A percentile compares a stretch with the other conserved stretches of the same genome.
These are phyloP conservation scores for Simplicillium sp. DNA, from an alignment of 2,329 filamentous ascomycete species.

Conservation along the genomic window DNA sequence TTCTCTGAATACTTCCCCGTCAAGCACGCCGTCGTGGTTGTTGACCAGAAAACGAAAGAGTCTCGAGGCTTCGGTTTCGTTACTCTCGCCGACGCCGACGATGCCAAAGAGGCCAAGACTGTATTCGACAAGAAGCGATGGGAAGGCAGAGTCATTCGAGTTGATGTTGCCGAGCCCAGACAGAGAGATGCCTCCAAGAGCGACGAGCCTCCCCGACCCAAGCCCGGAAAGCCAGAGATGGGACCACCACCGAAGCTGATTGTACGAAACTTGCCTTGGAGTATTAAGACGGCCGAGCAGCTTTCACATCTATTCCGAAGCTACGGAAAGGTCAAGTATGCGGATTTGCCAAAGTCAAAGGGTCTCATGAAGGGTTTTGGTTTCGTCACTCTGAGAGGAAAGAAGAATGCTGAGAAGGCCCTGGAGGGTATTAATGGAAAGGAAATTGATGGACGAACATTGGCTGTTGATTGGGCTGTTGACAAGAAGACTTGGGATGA, in stretches of 20 bases:
- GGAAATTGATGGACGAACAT: conserved; percentile 72
- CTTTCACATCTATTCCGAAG: conserved; percentile 70
- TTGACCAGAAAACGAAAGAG: conserved; percentile 74
- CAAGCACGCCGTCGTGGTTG: conserved; percentile 90
- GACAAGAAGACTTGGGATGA: conserved; percentile 81
- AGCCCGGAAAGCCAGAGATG: conserved; percentile 47
- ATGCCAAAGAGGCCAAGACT: conserved; percentile 71
- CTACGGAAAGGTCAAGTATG: conserved; percentile 85
- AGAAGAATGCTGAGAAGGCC: conserved; percentile 85
- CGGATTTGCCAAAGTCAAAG: conserved; percentile 72
- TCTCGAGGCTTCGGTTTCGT: conserved; percentile 92
- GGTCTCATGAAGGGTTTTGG: conserved; percentile 78
- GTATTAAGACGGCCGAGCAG: conserved; percentile 77
- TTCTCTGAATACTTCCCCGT: conserved; percentile 93
- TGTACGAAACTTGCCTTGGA: conserved; percentile 92
- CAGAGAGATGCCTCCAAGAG: conserved; percentile 52
- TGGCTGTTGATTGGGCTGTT: conserved; percentile 96
- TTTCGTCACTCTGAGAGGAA: conserved; percentile 80
- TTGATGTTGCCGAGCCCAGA: conserved; percentile 82
- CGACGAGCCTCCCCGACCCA: conserved; percentile 28
- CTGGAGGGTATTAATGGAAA: conserved; percentile 81
- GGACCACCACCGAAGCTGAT: conserved; percentile 68
- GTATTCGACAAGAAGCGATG: conserved; percentile 73
- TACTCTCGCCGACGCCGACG: conserved; percentile 88
- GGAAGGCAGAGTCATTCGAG: conserved; percentile 70